Percentiles rank a stretch among this genome's conserved stretches.
Evolutionary conservation across 2,329 filamentous ascomycete genomes (phyloP).

Genomic region (Diaporthe nobilis): DNA sequence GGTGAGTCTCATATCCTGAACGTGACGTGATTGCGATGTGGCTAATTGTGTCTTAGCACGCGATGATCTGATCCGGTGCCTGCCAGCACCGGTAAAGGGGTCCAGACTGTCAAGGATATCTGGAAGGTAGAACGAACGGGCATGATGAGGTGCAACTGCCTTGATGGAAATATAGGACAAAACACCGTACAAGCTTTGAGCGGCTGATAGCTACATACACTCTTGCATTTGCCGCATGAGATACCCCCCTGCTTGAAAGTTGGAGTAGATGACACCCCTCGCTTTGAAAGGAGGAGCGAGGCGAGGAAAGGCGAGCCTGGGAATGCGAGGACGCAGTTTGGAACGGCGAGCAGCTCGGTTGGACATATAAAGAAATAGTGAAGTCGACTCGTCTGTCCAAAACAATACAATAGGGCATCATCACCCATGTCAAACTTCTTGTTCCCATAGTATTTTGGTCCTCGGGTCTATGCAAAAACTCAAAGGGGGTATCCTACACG

Average conservation of each 20-base stretch:
- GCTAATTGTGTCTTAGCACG: constrained; percentile 61
- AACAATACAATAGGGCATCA: not conserved
- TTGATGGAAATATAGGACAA: constrained; percentile 16
- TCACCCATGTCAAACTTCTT: not conserved
- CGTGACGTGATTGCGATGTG: not conserved
- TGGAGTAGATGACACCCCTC: constrained; percentile 13
- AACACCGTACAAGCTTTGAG: constrained; percentile 35
- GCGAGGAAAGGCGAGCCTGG: not conserved
- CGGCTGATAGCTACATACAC: constrained; percentile 37
- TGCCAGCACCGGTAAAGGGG: constrained; percentile 71
- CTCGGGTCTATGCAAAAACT: not conserved
- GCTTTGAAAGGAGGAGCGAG: constrained; percentile 5
- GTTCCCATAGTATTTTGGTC: not conserved
- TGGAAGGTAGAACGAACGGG: constrained; percentile 44
- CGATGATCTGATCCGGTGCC: constrained; percentile 64
- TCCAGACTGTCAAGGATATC: constrained; percentile 53
- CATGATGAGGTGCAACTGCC: not conserved
- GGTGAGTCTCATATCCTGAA: constrained; percentile 66
- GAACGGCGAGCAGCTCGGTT: constrained; percentile 1
- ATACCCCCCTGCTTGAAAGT: constrained; percentile 40
- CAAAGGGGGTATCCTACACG: constrained; percentile 10
- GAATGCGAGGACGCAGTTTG: constrained; percentile 14
- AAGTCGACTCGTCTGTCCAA: constrained; percentile 3
- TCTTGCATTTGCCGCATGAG: constrained; percentile 43
- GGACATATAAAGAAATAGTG: not conserved